Base-by-base conservation (phyloP, 768 basidiomycete species). In the Amanita rubescens region DNA sequence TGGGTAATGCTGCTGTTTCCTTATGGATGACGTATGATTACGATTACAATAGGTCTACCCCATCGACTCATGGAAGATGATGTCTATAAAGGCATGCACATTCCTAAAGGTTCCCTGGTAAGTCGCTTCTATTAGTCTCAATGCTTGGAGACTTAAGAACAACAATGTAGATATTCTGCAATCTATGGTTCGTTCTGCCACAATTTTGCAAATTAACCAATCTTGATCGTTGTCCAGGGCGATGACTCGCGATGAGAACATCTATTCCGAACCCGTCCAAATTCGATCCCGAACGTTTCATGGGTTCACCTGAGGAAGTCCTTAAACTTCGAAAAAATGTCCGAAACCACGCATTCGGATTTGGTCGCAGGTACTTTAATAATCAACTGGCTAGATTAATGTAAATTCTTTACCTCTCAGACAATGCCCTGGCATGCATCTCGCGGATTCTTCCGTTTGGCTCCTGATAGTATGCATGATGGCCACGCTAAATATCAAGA, bases 11-110 rank as follows among this genome's bases (percentile, higher is more conserved):
- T 20, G 42, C 44, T 25, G 22, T 20, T 27, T 6, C 8, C 14
- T 44, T 50, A 35, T 20, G 46, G 41, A 15, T 43, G 35, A 15
- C 30, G 35, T 12, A 45, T 34, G 32, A 51, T 14, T 51, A 41
- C 35, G 32, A 51, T 14, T 51, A 41, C 24, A 22, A 50, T 38
- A 84, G 84, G 74, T 52, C 72, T 87, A 37, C 85, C 85, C 0
- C 85, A 86, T 55, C 72, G 82, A 43, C 58, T 83, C 59, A 82
- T 75, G 71, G 77, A 84, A 62, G 80, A 86, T 57, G 83, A 87
- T 59, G 65, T 81, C 35, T 87, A 85, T 61, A 64, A 64, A 43
- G 79, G 75, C 10, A 73, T 74, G 70, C 70, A 73, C 51, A 78
- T 87, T 48, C 82, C 84, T 30, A 79, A 82, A 61, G 85, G 85